Percentiles rank a stretch among this genome's conserved stretches.
phyloP scores from a whole-genome alignment of 1,284 basidiomycete species.

The Neonothopanus nambi region DNA sequence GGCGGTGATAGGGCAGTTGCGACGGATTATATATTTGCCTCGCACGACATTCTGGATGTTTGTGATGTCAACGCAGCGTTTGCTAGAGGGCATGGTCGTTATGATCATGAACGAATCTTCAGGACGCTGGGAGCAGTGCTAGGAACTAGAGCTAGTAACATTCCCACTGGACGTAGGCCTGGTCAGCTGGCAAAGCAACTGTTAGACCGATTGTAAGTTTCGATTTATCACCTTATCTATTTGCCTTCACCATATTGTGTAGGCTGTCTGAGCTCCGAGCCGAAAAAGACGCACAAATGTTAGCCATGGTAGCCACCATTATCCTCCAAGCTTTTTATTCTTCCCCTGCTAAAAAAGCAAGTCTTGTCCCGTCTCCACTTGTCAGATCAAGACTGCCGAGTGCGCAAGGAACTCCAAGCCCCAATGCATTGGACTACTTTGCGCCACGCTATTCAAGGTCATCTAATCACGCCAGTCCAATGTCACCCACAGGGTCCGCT shows the following conservation, averaged over 20 bases:
- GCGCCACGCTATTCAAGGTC: slow-evolving; percentile 35
- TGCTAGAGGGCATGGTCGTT: slow-evolving; percentile 60
- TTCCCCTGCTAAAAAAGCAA: background rate
- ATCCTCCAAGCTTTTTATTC: slow-evolving; percentile 48
- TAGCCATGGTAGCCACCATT: slow-evolving; percentile 75
- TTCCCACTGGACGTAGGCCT: slow-evolving; percentile 6
- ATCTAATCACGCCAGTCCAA: slow-evolving; percentile 15
- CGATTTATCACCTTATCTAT: background rate
- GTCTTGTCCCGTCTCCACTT: background rate
- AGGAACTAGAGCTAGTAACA: slow-evolving; percentile 8
- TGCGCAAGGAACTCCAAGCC: slow-evolving; percentile 21
- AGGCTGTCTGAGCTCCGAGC: slow-evolving; percentile 69
- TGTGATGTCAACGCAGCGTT: slow-evolving; percentile 62
- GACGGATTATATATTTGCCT: slow-evolving; percentile 58
- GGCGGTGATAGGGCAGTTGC: slow-evolving; percentile 67
- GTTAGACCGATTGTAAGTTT: slow-evolving; percentile 47
- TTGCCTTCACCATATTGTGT: slow-evolving; percentile 3
- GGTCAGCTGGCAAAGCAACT: slow-evolving; percentile 32
- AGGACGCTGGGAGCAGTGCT: slow-evolving; percentile 59
- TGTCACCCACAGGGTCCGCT: slow-evolving; percentile 38
- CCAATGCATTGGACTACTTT: slow-evolving; percentile 46
- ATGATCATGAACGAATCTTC: slow-evolving; percentile 78
- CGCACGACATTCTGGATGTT: slow-evolving; percentile 39
- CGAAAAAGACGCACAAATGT: slow-evolving; percentile 77
- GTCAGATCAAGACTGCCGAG: background rate